These are phyloP conservation scores for Coprinellus micaceus DNA, from an alignment of 768 basidiomycete species.

Conservation along the genomic window DNA sequence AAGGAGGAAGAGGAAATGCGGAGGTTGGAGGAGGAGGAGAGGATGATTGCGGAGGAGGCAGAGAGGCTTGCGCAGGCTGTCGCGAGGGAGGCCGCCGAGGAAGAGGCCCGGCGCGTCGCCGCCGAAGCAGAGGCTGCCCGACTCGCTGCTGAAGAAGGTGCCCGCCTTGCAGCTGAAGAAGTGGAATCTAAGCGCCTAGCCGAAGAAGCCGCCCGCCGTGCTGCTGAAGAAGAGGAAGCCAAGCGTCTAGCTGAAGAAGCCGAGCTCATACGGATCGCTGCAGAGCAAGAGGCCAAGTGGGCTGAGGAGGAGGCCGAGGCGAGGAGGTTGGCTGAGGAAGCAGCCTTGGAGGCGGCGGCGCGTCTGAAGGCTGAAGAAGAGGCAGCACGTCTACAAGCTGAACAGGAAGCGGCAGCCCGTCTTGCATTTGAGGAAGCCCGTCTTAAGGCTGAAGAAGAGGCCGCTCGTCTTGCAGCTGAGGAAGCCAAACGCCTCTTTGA, in stretches of 20 bases:
- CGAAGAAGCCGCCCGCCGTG: too few species aligned
- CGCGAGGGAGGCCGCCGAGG: too few species aligned
- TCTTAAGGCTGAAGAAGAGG: too few species aligned
- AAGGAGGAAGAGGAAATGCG: too few species aligned
- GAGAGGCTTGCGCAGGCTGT: too few species aligned
- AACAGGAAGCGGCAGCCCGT: neutral
- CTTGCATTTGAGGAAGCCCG: neutral
- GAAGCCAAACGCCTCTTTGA: neutral
- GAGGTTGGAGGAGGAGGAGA: too few species aligned
- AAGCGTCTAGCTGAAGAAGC: slow-evolving; percentile 8
- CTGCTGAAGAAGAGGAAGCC: neutral
- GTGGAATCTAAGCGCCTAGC: neutral
- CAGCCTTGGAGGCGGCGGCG: neutral
- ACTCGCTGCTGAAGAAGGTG: neutral
- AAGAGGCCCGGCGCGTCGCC: too few species aligned
- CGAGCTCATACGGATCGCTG: neutral
- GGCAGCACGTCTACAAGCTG: neutral
- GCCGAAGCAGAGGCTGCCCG: neutral
- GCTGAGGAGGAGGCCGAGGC: too few species aligned
- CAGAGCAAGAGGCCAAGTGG: too few species aligned
- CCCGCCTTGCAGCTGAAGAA: neutral
- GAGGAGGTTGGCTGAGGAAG: neutral
- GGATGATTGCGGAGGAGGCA: too few species aligned
- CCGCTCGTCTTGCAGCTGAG: too few species aligned
- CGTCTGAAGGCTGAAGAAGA: neutral